Base-by-base conservation (phyloP, 2,329 filamentous ascomycete species). In the Calonectria pseudoturangicola region DNA sequence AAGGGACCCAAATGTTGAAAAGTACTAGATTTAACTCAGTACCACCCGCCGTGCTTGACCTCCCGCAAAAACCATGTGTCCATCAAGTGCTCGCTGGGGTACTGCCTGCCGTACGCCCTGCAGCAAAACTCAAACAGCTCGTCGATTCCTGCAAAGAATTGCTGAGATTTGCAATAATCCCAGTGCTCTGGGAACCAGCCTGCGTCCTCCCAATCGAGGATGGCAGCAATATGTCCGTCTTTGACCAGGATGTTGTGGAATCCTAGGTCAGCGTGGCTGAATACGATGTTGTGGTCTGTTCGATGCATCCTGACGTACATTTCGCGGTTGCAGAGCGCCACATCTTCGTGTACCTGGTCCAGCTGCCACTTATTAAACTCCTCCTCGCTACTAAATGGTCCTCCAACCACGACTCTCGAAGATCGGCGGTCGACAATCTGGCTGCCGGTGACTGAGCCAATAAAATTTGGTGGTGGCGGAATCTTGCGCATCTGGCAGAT, bases 311-410 rank as follows among this genome's bases (percentile, higher is more conserved):
- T 45, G 33, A 36, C 48, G 25, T 67, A 67, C 21, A 67, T 54
- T 12, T 67, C 64, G 25, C 41, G 48, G 48, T 67, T 67, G 64
- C 50, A 54, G 30, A 67, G 64, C 3, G 64, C 48, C 39, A 54
- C 51, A 33, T 67, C 51, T 12, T 56, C 64, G 43, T 54, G 64
- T 25, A 67, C 48, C 36, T 56, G 64, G 18, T 33, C 50, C 36
- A 67, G 47, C 15, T 67, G 64, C 64, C 64, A 67, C 64, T 67
- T 18, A 47, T 67, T 67, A 16, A 67, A 67, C 25, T 67, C 64
- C 7, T 30, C 64, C 48, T 66, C 64, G 48, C 36, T 28, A 27
- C 27, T 21, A 18, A 67, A 67, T 27, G 64, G 48, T 10, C 64
- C 45, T 10, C 64, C 64, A 13, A 30, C 15, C 13, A 60, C 54